A percentile compares a stretch with the other conserved stretches of the same genome.
Evolutionary conservation across 2,329 filamentous ascomycete species (phyloP).

Genomic region (Trichoderma breve): DNA sequence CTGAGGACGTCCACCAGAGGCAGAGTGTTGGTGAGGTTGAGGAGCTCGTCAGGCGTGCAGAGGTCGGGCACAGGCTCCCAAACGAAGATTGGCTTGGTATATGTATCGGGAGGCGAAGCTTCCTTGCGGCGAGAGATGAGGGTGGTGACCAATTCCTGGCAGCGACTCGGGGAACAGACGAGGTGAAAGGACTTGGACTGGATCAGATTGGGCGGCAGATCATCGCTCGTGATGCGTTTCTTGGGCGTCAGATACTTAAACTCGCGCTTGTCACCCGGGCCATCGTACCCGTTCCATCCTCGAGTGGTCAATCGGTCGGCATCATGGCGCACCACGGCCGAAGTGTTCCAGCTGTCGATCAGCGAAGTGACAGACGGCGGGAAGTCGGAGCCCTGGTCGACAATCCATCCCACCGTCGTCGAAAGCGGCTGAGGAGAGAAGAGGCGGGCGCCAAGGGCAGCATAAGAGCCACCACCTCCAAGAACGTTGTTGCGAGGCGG

Average conservation of each 20-base stretch:
- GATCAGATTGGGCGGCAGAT: slow-evolving; percentile 66
- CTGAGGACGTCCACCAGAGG: slow-evolving; percentile 62
- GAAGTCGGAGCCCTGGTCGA: slow-evolving; percentile 88
- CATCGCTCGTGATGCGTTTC: slow-evolving; percentile 70
- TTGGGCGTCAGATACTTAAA: slow-evolving; percentile 91
- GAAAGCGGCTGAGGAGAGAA: slow-evolving; percentile 71
- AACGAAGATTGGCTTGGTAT: slow-evolving; percentile 69
- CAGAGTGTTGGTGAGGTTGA: slow-evolving; percentile 63
- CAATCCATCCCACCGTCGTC: slow-evolving; percentile 77
- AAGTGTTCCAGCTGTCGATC: slow-evolving; percentile 74
- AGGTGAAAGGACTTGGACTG: slow-evolving; percentile 79
- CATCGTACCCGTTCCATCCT: slow-evolving; percentile 87
- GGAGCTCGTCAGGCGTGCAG: slow-evolving; percentile 67
- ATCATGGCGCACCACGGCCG: slow-evolving; percentile 66
- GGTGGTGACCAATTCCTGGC: slow-evolving; percentile 70
- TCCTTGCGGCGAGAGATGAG: slow-evolving; percentile 60
- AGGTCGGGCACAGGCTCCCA: slow-evolving; percentile 96
- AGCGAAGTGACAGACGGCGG: slow-evolving; percentile 61
- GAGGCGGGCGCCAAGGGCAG: slow-evolving; percentile 82
- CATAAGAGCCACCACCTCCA: slow-evolving; percentile 87
- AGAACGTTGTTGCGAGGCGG: slow-evolving; percentile 71
- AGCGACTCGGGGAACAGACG: slow-evolving; percentile 76
- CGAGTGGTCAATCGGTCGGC: slow-evolving; percentile 73
- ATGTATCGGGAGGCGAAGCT: slow-evolving; percentile 33
- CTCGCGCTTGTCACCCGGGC: slow-evolving; percentile 63